A percentile compares a stretch with the other conserved stretches of the same genome.
These are phyloP conservation scores for Akanthomyces dipterigenus DNA, from an alignment of 2,329 filamentous ascomycete genomes.

Conservation along the genomic window DNA sequence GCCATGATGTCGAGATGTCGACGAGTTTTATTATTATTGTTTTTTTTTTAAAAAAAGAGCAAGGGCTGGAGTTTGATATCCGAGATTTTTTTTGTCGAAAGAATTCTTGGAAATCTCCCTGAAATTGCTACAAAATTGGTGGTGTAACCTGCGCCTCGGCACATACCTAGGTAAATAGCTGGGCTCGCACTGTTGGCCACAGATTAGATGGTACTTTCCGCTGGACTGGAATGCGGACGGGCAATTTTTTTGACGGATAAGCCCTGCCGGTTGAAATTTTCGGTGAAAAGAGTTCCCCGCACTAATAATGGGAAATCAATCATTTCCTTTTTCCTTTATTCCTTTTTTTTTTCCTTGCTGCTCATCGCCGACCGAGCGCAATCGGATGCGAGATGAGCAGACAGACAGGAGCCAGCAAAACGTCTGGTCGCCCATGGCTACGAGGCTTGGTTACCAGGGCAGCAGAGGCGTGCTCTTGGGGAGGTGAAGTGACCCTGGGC, in stretches of 20 bases:
- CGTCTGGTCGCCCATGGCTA: conserved; percentile 9
- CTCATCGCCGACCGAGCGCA: not conserved
- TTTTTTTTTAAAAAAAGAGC: too few relatives aligned
- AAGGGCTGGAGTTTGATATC: not conserved
- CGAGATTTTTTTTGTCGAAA: too few relatives aligned
- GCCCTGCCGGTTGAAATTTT: not conserved
- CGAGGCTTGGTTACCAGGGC: conserved; percentile 10
- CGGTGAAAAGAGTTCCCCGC: not conserved
- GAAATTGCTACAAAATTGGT: too few relatives aligned
- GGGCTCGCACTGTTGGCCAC: too few relatives aligned
- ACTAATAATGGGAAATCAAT: not conserved
- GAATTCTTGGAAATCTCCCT: too few relatives aligned
- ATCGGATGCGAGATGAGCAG: not conserved
- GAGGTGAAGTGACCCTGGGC: not conserved
- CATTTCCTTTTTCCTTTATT: not conserved
- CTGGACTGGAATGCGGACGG: conserved; percentile 4
- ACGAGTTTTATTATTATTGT: too few relatives aligned
- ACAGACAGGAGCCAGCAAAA: not conserved
- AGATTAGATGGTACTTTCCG: not conserved
- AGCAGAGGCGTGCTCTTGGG: not conserved
- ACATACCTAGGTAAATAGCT: too few relatives aligned
- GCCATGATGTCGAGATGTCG: too few relatives aligned
- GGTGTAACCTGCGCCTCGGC: too few relatives aligned
- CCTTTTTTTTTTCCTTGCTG: not conserved
- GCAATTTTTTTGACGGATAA: not conserved